phyloP scores from a whole-genome alignment of 2,329 filamentous ascomycete genomes.

The Colletotrichum shisoi region DNA sequence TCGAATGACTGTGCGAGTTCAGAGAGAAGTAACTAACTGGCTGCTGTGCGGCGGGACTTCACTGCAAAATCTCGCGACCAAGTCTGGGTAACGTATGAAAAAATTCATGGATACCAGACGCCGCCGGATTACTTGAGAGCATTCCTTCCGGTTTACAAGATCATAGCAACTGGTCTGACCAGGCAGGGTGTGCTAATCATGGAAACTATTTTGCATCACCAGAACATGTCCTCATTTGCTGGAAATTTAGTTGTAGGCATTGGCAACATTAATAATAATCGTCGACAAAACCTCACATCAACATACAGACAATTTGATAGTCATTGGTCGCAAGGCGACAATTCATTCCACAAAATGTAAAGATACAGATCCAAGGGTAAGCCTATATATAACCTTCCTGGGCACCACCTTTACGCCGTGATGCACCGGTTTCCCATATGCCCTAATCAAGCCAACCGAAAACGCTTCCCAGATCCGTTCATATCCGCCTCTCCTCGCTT shows the following conservation, averaged over 20 bases:
- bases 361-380: conserved; percentile 22
- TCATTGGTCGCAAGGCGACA: conserved; percentile 22
- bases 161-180: too few species aligned
- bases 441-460: conserved; percentile 30
- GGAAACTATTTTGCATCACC: too few species aligned
- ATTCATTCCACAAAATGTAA: conserved; percentile 3
- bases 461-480: conserved; percentile 30
- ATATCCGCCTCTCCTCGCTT: conserved; percentile 24
- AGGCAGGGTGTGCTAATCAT: too few species aligned
- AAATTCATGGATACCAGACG: too few species aligned
- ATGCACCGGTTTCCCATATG: conserved; percentile 18
- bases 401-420: conserved; percentile 18
- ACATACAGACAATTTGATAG: background rate
- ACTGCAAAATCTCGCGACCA: too few species aligned
- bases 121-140: too few species aligned
- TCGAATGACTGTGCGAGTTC: background rate
- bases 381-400: background rate
- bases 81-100: too few species aligned
- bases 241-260: too few species aligned
- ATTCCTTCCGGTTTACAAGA: too few species aligned
- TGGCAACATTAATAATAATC: too few species aligned
- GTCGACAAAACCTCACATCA: too few species aligned
- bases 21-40: background rate
- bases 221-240: too few species aligned
- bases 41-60: background rate